phyloP scores from a whole-genome alignment of 2,329 filamentous ascomycete genomes.

The Fusarium papillatum region DNA sequence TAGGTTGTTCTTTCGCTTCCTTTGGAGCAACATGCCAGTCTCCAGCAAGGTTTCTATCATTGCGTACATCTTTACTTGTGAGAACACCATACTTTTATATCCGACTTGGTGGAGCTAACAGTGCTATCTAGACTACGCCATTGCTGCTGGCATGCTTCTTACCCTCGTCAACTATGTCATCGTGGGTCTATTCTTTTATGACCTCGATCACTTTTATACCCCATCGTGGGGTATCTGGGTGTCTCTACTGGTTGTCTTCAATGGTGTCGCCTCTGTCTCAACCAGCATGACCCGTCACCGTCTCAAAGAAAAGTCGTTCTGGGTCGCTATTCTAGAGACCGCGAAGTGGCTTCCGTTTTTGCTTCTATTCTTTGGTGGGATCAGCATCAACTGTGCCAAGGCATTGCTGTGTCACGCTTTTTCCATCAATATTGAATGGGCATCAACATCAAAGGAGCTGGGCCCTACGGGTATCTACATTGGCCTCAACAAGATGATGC shows the following conservation, averaged over 20 bases:
- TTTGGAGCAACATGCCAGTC: slow-evolving; percentile 62
- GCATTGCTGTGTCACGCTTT: slow-evolving; percentile 45
- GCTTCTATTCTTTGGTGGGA: slow-evolving; percentile 47
- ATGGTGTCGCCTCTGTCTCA: slow-evolving; percentile 38
- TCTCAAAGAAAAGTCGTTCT: slow-evolving; percentile 45
- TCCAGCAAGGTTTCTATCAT: slow-evolving; percentile 79
- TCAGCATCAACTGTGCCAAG: slow-evolving; percentile 46
- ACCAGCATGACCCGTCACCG: slow-evolving; percentile 44
- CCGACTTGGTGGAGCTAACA: not conserved
- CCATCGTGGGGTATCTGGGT: slow-evolving; percentile 76
- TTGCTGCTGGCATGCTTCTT: slow-evolving; percentile 75
- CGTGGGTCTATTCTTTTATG: slow-evolving; percentile 79
- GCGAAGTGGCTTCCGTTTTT: slow-evolving; percentile 45
- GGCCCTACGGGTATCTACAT: slow-evolving; percentile 47
- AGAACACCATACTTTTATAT: slow-evolving; percentile 5
- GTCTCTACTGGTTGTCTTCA: slow-evolving; percentile 49
- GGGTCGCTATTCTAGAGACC: slow-evolving; percentile 41
- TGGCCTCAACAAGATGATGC: slow-evolving; percentile 54
- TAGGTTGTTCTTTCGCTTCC: slow-evolving; percentile 55
- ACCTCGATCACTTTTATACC: slow-evolving; percentile 77
- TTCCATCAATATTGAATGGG: slow-evolving; percentile 46
- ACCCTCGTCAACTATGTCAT: slow-evolving; percentile 79
- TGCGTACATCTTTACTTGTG: slow-evolving; percentile 75
- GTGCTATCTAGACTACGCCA: slow-evolving; percentile 66
- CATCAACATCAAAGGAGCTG: slow-evolving; percentile 46